phyloP scores from a whole-genome alignment of 306 rosid genomes.

The Myrica gale region DNA sequence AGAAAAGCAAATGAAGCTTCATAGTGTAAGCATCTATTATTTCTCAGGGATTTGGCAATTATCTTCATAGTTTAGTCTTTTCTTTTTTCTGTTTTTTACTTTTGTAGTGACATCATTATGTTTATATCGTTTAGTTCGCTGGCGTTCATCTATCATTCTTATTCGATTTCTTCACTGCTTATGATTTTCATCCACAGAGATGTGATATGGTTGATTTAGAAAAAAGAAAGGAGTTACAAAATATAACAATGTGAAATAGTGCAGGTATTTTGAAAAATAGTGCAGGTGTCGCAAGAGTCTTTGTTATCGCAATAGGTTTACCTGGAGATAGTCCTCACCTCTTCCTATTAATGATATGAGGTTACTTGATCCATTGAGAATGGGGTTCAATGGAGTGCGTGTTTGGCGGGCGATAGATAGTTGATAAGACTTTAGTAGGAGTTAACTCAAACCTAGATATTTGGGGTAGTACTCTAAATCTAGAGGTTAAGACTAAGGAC shows the following conservation, averaged over 20 bases:
- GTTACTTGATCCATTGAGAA: not conserved
- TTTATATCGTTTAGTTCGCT: not conserved
- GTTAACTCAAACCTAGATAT: not conserved
- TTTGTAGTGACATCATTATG: not conserved
- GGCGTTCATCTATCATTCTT: not conserved
- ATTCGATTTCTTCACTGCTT: not conserved
- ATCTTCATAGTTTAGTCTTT: not conserved
- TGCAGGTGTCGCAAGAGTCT: not conserved
- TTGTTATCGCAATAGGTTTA: not conserved
- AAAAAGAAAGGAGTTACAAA: not conserved
- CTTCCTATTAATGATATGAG: no score
- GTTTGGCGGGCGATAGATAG: not conserved
- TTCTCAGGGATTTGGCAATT: not conserved
- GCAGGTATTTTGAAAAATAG: not conserved
- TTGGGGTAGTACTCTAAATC: not conserved
- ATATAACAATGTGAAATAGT: not conserved
- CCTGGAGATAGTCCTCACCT: not conserved
- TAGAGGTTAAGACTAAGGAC: not conserved
- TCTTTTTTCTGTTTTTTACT: not conserved
- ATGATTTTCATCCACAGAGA: not conserved
- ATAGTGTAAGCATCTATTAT: not conserved
- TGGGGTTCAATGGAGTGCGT: not conserved
- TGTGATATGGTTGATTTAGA: not conserved
- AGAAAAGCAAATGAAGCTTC: not conserved
- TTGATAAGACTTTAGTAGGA: not conserved